phyloP scores from a whole-genome alignment of 169 alveolate genomes.

The Plasmodium vinckei region DNA sequence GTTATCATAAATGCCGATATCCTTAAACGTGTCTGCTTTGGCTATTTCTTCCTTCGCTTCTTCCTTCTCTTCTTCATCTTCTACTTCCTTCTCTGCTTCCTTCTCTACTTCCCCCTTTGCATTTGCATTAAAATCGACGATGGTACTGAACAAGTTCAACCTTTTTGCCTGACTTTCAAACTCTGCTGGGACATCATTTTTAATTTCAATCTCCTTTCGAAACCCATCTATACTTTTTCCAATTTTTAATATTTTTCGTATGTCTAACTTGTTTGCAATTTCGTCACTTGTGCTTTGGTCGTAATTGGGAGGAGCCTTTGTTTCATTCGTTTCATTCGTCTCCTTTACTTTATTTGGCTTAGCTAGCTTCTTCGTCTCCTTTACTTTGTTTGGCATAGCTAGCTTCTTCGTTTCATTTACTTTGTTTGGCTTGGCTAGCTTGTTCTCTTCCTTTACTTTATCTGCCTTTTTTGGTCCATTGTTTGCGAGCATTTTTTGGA shows the following conservation, averaged over 20 bases:
- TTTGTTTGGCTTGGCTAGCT: neutral
- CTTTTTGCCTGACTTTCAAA: neutral
- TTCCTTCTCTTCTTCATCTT: neutral
- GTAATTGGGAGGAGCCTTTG: too few relatives aligned
- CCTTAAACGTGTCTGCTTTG: neutral
- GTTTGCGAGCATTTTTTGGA: constrained; percentile 4
- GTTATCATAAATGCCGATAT: constrained; percentile 38
- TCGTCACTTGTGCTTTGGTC: neutral
- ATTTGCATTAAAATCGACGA: constrained; percentile 40
- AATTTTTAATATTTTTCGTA: neutral
- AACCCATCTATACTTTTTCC: constrained; percentile 23
- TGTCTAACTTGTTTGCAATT: neutral
- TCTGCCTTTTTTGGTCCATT: neutral
- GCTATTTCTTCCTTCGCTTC: neutral
- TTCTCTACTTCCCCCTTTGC: neutral
- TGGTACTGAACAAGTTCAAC: constrained; percentile 7
- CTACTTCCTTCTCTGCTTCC: neutral
- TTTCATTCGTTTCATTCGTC: neutral
- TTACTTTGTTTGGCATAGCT: neutral
- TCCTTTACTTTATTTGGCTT: neutral
- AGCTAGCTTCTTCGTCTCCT: neutral
- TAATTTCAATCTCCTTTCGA: constrained; percentile 2
- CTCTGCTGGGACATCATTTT: neutral
- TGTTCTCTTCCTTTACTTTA: neutral
- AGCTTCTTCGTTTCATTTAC: neutral